Evolutionary conservation across 2,329 filamentous ascomycete genomes (phyloP).

Genomic region (Neonectria magnoliae): DNA sequence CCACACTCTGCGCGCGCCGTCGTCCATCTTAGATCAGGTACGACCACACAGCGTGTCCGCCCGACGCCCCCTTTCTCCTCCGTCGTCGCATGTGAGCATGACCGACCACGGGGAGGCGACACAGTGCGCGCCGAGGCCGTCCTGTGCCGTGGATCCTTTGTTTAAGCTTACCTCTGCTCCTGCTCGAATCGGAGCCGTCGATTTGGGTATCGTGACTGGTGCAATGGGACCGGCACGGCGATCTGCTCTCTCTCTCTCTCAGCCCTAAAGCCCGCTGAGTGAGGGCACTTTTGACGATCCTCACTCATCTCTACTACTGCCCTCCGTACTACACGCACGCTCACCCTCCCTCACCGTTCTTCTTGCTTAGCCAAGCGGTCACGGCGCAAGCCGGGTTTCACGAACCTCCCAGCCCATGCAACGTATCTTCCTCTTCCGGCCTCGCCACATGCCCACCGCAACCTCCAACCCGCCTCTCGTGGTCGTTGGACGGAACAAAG

Average conservation of each 20-base stretch:
- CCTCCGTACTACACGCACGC: neutral
- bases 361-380: neutral
- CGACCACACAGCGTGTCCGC: slow-evolving; percentile 25
- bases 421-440: neutral
- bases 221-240: neutral
- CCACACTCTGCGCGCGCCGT: slow-evolving; percentile 4
- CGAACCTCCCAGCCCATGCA: neutral
- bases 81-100: neutral
- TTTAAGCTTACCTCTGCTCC: slow-evolving; percentile 1
- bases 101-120: neutral
- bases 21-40: slow-evolving; percentile 26
- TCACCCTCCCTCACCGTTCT: too few relatives aligned
- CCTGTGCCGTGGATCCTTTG: neutral
- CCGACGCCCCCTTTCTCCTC: neutral
- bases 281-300: neutral
- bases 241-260: neutral
- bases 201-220: neutral
- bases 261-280: neutral
- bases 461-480: neutral
- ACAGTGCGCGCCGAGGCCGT: neutral
- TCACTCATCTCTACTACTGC: too few relatives aligned
- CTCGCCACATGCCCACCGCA: neutral
- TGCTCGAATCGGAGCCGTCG: neutral
- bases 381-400: neutral
- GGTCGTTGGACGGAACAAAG: neutral